Conservation (phyloP, 2,329 filamentous ascomycete species). For the Hansfordia pulvinata region DNA sequence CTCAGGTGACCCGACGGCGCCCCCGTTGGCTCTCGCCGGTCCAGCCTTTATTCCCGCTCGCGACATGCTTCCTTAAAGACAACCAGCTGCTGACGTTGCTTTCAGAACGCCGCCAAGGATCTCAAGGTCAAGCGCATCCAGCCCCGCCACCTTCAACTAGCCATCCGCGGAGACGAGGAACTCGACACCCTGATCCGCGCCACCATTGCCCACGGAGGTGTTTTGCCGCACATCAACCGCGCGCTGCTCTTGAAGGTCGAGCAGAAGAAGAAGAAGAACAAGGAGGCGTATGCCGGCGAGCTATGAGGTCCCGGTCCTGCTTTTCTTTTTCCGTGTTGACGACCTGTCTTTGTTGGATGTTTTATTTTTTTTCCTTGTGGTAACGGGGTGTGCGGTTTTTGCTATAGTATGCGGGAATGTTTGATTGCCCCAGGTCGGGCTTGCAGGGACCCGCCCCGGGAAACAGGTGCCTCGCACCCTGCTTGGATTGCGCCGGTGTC, state of each 20-base stretch:
- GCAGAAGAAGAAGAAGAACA: constrained; percentile 80
- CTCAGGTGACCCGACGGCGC: neutral
- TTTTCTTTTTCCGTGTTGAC: too few species aligned
- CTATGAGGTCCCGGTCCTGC: too few species aligned
- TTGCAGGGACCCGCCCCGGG: too few species aligned
- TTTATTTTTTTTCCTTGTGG: too few species aligned
- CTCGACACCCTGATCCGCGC: constrained; percentile 94
- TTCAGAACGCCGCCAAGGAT: constrained; percentile 89
- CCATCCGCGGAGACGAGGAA: constrained; percentile 97
- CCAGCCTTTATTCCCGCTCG: neutral
- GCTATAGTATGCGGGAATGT: too few species aligned
- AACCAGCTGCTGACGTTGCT: constrained; percentile 1
- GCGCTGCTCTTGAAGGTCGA: constrained; percentile 91
- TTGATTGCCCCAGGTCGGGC: too few species aligned
- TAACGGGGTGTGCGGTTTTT: too few species aligned
- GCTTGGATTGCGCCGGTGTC: too few species aligned
- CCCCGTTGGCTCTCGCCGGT: neutral
- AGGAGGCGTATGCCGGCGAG: constrained; percentile 24
- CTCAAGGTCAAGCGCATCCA: constrained; percentile 99
- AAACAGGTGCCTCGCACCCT: too few species aligned
- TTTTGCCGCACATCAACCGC: constrained; percentile 96
- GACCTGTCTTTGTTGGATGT: too few species aligned
- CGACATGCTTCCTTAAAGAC: constrained; percentile 7
- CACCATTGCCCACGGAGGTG: constrained; percentile 96
- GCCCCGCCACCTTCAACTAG: constrained; percentile 90